Conservation (phyloP, 2,329 filamentous ascomycete genomes). For the Elsinoe batatas region DNA sequence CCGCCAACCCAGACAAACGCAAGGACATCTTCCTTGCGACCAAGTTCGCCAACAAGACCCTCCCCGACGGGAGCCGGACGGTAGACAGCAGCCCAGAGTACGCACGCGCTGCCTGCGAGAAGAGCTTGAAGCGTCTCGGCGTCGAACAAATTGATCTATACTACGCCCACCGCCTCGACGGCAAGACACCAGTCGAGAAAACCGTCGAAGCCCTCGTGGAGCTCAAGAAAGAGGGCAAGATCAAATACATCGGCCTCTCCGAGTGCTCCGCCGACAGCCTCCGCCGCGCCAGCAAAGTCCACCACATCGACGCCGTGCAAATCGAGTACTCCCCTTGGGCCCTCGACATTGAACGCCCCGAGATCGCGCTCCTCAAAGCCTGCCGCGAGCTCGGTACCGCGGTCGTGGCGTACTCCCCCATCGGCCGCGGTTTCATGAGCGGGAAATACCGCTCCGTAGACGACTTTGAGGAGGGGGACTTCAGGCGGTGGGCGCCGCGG, state of each 20-base stretch:
- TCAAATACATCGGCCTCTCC: slow-evolving; percentile 43
- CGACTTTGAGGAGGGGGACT: slow-evolving; percentile 42
- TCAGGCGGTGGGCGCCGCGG: slow-evolving; percentile 39
- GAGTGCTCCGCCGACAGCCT: slow-evolving; percentile 42
- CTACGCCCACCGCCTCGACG: slow-evolving; percentile 37
- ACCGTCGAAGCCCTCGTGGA: slow-evolving; percentile 36
- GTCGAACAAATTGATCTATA: slow-evolving; percentile 34
- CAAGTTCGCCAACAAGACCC: slow-evolving; percentile 41
- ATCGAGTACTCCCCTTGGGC: slow-evolving; percentile 46
- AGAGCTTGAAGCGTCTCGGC: slow-evolving; percentile 31
- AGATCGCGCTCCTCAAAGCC: slow-evolving; percentile 42
- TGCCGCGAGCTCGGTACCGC: slow-evolving; percentile 50
- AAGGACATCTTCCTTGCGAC: slow-evolving; percentile 43
- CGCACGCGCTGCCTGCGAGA: slow-evolving; percentile 29
- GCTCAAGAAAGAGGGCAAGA: slow-evolving; percentile 43
- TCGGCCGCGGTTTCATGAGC: slow-evolving; percentile 50
- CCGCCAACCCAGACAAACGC: slow-evolving; percentile 37
- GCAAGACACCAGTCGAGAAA: slow-evolving; percentile 35
- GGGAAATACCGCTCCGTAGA: slow-evolving; percentile 38
- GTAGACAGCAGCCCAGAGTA: slow-evolving; percentile 36
- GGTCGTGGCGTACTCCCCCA: slow-evolving; percentile 49
- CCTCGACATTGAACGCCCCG: slow-evolving; percentile 48
- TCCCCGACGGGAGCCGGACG: slow-evolving; percentile 29
- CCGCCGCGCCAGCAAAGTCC: slow-evolving; percentile 39
- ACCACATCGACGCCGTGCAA: slow-evolving; percentile 44